Evolutionary conservation across 2,329 filamentous ascomycete species (phyloP).

Genomic region (Phaeoacremonium minimum): DNA sequence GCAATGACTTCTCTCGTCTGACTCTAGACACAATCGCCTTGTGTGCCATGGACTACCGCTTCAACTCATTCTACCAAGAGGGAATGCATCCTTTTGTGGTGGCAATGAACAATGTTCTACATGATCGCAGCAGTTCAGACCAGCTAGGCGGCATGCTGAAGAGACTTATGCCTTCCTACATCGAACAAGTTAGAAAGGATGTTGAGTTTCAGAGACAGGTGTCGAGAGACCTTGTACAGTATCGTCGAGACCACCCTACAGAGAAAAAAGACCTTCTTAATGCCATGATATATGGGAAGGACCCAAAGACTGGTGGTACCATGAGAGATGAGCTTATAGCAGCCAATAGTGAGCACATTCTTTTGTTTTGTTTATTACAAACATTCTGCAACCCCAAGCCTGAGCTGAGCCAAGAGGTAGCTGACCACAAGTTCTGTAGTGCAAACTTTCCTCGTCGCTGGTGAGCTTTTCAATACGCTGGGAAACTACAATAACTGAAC

Average conservation of each 20-base stretch:
- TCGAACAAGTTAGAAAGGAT: too few species aligned
- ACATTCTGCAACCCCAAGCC: not conserved
- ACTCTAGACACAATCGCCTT: conserved; percentile 14
- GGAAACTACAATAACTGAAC: not conserved
- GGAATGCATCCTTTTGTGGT: conserved; percentile 9
- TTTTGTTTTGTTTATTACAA: not conserved
- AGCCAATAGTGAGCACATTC: conserved; percentile 9
- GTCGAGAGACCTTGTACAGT: conserved; percentile 10
- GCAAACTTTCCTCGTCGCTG: not conserved
- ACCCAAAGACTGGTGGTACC: conserved; percentile 12
- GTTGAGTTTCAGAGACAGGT: conserved; percentile 10
- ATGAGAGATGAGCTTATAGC: conserved; percentile 14
- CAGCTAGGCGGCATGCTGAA: conserved; percentile 7
- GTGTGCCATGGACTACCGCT: conserved; percentile 12
- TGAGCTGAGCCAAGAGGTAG: not conserved
- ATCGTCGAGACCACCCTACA: conserved; percentile 10
- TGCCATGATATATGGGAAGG: conserved; percentile 11
- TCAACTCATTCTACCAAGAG: conserved; percentile 14
- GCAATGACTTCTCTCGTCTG: conserved; percentile 12
- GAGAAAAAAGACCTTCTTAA: conserved; percentile 11
- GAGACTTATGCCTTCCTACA: conserved; percentile 9
- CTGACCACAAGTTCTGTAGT: not conserved
- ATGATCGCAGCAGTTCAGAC: conserved; percentile 10
- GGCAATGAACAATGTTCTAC: conserved; percentile 9
- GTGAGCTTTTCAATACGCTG: too few species aligned